Percentiles rank a stretch among this genome's conserved stretches.
phyloP scores from a whole-genome alignment of 2,329 filamentous ascomycete species.

The Sporothrix brunneoviolacea region DNA sequence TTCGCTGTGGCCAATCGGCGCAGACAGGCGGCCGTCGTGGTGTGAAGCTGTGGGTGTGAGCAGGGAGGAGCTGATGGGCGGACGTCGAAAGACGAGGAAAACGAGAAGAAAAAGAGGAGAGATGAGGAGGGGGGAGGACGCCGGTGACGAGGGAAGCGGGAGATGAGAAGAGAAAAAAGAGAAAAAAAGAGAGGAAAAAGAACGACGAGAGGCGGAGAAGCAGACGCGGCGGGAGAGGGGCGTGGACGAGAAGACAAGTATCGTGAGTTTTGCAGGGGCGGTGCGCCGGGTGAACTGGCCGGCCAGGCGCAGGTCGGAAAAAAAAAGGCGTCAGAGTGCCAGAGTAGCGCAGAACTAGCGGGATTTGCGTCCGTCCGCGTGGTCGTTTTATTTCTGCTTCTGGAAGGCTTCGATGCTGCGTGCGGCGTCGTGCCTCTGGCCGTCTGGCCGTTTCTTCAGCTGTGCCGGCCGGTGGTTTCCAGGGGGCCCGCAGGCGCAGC shows the following conservation, averaged over 20 bases:
- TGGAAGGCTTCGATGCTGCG: neutral
- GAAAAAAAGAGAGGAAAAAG: neutral
- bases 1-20: slow-evolving; percentile 9
- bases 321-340: neutral
- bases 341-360: slow-evolving; percentile 10
- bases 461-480: neutral
- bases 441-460: neutral
- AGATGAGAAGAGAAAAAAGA: neutral
- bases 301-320: slow-evolving; percentile 1
- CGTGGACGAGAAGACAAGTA: neutral
- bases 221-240: neutral
- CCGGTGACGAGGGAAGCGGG: neutral
- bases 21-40: slow-evolving; percentile 8
- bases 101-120: neutral
- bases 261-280: slow-evolving; percentile 6
- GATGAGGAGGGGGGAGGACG: neutral
- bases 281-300: neutral
- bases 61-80: neutral
- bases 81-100: neutral
- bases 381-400: neutral
- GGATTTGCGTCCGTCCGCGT: slow-evolving; percentile 4
- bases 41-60: slow-evolving; percentile 5
- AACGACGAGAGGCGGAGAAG: neutral
- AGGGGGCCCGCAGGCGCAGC: neutral
- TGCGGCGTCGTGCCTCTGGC: no score